These are phyloP conservation scores for Lachnellula willkommii DNA, from an alignment of 2,329 filamentous ascomycete species.

Conservation along the genomic window DNA sequence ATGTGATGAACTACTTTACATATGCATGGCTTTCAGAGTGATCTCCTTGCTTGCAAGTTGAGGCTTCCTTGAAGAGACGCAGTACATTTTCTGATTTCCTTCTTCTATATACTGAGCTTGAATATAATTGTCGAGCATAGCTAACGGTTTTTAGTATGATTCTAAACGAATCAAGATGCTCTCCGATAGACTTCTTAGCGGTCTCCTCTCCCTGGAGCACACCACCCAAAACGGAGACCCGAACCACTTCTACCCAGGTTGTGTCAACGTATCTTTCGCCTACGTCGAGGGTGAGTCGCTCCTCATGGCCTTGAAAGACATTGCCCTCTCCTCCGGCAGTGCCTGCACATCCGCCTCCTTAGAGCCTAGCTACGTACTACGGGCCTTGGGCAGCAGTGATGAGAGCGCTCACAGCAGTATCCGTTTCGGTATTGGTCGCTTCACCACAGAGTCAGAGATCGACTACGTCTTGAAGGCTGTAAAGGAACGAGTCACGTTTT, in stretches of 20 bases:
- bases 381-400: constrained; percentile 91
- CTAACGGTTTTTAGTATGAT: constrained; percentile 66
- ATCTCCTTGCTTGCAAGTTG: constrained; percentile 39
- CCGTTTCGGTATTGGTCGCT: constrained; percentile 92
- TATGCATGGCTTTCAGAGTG: constrained; percentile 90
- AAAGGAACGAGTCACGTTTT: constrained; percentile 80
- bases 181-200: constrained; percentile 76
- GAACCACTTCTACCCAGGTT: constrained; percentile 83
- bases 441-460: constrained; percentile 91
- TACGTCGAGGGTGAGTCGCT: constrained; percentile 98
- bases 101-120: constrained; percentile 22
- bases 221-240: constrained; percentile 85
- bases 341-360: constrained; percentile 96
- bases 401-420: constrained; percentile 98
- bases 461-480: constrained; percentile 97
- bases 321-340: constrained; percentile 91
- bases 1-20: constrained; percentile 77
- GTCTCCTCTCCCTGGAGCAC: constrained; percentile 84
- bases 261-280: constrained; percentile 96
- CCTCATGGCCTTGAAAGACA: constrained; percentile 96
- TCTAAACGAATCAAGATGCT: constrained; percentile 75
- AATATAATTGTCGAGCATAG: neutral
- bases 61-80: constrained; percentile 32
- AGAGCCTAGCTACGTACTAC: constrained; percentile 92
- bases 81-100: constrained; percentile 29